Percentiles rank a stretch among this genome's conserved stretches.
These are phyloP conservation scores for Epichloe sp. DNA, from an alignment of 2,329 filamentous ascomycete species.

Conservation along the genomic window DNA sequence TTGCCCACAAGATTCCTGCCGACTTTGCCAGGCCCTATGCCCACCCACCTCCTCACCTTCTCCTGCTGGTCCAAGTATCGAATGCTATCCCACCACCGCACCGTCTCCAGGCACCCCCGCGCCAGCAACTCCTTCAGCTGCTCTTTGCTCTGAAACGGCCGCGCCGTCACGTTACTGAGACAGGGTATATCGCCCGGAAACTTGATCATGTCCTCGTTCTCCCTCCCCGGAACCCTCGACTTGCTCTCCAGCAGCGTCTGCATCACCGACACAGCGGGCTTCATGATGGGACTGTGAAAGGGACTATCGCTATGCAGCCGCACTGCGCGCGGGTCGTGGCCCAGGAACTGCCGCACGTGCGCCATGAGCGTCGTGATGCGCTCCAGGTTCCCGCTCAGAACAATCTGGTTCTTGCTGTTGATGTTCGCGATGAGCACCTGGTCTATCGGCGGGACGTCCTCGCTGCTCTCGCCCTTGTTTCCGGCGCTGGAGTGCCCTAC, in stretches of 20 bases:
- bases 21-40: slow-evolving; percentile 87
- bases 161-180: slow-evolving; percentile 73
- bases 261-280: slow-evolving; percentile 67
- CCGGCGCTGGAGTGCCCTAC: slow-evolving; percentile 55
- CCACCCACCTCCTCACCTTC: slow-evolving; percentile 73
- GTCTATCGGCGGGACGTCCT: slow-evolving; percentile 61
- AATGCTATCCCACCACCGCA: slow-evolving; percentile 90
- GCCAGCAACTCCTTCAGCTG: slow-evolving; percentile 70
- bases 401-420: slow-evolving; percentile 94
- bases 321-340: slow-evolving; percentile 82
- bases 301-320: slow-evolving; percentile 76
- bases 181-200: slow-evolving; percentile 68
- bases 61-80: slow-evolving; percentile 75
- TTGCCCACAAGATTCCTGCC: slow-evolving; percentile 89
- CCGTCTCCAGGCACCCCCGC: slow-evolving; percentile 77
- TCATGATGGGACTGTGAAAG: slow-evolving; percentile 88
- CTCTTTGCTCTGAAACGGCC: slow-evolving; percentile 59
- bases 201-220: slow-evolving; percentile 51
- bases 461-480: slow-evolving; percentile 52
- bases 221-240: slow-evolving; percentile 38
- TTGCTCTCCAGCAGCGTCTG: slow-evolving; percentile 48
- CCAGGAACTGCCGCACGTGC: slow-evolving; percentile 77
- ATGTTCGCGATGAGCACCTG: slow-evolving; percentile 88
- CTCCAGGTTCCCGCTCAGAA: slow-evolving; percentile 75
- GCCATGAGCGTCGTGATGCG: slow-evolving; percentile 70